Conservation (phyloP, 208 protist species). For the Trypanosoma mega region DNA sequence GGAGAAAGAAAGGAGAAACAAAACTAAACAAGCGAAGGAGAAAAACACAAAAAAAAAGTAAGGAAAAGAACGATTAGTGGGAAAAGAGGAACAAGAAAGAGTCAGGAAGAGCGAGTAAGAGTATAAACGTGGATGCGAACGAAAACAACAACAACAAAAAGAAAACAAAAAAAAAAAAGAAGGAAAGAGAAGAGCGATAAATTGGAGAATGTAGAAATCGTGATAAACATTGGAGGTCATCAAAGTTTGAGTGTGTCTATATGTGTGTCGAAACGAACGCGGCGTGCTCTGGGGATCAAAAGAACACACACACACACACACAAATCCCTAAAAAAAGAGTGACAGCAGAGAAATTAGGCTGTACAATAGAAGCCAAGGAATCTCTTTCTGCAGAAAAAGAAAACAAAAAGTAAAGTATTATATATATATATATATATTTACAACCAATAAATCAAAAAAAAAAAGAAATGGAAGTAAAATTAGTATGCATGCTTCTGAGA, state of each 20-base stretch:
- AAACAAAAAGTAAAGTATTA: conserved; percentile 24
- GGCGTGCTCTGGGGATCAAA: no score
- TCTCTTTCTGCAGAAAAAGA: no score
- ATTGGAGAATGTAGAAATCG: not conserved
- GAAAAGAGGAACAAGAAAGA: not conserved
- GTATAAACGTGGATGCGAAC: conserved; percentile 28
- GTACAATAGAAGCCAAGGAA: no score
- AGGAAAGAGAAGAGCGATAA: conserved; percentile 12
- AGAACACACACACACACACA: no score
- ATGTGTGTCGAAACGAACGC: no score
- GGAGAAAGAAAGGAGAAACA: conserved; percentile 1
- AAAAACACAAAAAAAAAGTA: conserved; percentile 9
- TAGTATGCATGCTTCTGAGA: no score
- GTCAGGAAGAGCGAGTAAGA: not conserved
- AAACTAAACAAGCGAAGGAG: conserved; percentile 27
- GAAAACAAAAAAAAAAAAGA: conserved; percentile 17
- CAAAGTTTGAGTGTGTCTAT: no score
- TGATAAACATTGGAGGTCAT: not conserved
- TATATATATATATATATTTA: conserved; percentile 4
- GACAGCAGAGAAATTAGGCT: no score
- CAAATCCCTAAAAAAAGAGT: no score
- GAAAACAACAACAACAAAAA: conserved; percentile 12
- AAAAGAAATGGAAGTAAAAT: no score
- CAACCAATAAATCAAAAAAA: no score
- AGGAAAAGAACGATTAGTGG: conserved; percentile 2